Percentiles rank a stretch among this genome's conserved stretches.
phyloP scores from a whole-genome alignment of 352 stramenopile species.

The Phytophthora foliorum region DNA sequence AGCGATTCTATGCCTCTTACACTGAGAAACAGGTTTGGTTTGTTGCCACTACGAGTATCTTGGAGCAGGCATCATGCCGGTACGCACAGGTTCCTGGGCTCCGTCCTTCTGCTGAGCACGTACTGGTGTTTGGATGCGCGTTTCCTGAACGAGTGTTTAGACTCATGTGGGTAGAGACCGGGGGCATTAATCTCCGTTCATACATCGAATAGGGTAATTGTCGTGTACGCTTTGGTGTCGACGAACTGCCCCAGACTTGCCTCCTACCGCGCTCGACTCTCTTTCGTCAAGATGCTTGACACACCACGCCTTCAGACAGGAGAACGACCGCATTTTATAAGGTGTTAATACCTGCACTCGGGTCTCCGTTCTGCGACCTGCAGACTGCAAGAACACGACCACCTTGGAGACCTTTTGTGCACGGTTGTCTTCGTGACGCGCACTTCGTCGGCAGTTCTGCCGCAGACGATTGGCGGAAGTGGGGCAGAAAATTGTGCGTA shows the following conservation, averaged over 20 bases:
- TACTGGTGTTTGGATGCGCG: slow-evolving; percentile 10
- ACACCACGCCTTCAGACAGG: background rate
- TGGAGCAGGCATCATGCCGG: background rate
- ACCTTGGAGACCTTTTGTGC: background rate
- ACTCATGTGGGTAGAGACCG: slow-evolving; percentile 11
- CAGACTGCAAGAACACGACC: background rate
- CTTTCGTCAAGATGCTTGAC: background rate
- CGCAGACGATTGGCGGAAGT: slow-evolving; percentile 10
- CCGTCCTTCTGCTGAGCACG: background rate
- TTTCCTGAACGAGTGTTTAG: slow-evolving; percentile 10
- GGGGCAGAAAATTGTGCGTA: slow-evolving; percentile 5
- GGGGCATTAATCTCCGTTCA: slow-evolving; percentile 1
- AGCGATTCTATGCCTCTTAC: background rate
- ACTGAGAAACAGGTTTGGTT: background rate
- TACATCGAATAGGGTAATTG: background rate
- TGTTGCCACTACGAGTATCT: background rate
- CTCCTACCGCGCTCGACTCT: background rate
- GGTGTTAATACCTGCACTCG: too few species aligned
- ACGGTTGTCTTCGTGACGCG: slow-evolving; percentile 13
- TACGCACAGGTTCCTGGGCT: background rate
- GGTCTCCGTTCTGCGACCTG: background rate
- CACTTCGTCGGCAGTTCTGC: background rate
- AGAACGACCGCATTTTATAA: too few species aligned
- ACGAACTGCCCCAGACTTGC: background rate
- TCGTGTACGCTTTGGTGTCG: background rate